Evolutionary conservation across 495 filamentous ascomycete genomes (phyloP), one percentile per base, ranked within the genome.

Genomic region (Cercophora scortea): DNA sequence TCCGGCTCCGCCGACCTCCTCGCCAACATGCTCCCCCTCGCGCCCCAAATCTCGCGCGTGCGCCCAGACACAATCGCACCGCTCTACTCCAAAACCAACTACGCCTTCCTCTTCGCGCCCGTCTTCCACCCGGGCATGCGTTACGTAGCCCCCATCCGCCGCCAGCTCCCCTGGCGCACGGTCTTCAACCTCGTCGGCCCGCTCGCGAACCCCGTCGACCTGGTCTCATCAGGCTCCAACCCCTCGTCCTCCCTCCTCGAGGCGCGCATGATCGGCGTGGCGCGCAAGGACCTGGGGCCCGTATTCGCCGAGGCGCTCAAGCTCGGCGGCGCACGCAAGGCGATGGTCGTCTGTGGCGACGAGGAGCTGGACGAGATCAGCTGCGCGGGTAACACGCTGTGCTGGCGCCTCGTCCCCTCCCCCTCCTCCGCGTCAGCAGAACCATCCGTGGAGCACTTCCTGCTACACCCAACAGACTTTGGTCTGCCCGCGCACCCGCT

Each of bases 121-220:
- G 85, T 90, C 57, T 99, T 96, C 78, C 94, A 99, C 71, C 88
- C 88, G 0, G 90, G 87, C 39, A 95, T 97, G 87, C 80, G 79
- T 58, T 79, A 89, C 64, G 90, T 92, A 17, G 90, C 89, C 11
- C 76, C 82, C 7, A 85, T 96, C 52, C 85, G 94, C 17, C 85
- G 80, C 52, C 83, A 87, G 62, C 80, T 99, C 9, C 90, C 89
- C 47, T 88, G 90, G 70, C 81, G 92, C 42, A 97, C 93, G 1
- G 90, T 98, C 60, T 98, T 97, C 81, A 97, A 98, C 69, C 76
- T 97, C 0, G 79, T 97, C 49, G 93, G 94, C 3, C 94, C 94
- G 2, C 77, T 99, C 12, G 83, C 89, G 17, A 96, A 96, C 66
- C 94, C 93, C 0, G 73, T 90, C 4, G 85, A 95, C 59, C 73